phyloP scores from a whole-genome alignment of 2,329 filamentous ascomycete genomes.

The Cytospora leucostoma region DNA sequence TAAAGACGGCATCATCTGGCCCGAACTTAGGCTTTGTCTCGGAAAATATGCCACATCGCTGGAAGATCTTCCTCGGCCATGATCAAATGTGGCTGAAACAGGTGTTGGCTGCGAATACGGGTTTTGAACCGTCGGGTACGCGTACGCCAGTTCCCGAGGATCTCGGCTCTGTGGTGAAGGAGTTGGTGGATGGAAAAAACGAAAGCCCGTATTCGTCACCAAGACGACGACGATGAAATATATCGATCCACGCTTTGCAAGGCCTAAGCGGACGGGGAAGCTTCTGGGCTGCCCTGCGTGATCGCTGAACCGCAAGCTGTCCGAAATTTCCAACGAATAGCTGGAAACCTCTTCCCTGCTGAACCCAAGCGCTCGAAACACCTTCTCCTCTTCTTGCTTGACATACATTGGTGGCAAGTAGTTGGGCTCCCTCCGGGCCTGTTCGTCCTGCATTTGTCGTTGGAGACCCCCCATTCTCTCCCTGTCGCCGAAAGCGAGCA shows the following conservation, averaged over 20 bases:
- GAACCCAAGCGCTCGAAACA: slow-evolving; percentile 58
- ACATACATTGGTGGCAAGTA: slow-evolving; percentile 66
- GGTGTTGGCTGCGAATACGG: slow-evolving; percentile 48
- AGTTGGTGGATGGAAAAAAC: slow-evolving; percentile 46
- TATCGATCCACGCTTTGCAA: slow-evolving; percentile 62
- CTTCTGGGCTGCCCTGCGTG: slow-evolving; percentile 54
- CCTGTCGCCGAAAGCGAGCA: slow-evolving; percentile 54
- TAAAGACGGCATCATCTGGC: slow-evolving; percentile 41
- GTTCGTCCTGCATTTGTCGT: slow-evolving; percentile 58
- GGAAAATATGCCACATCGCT: slow-evolving; percentile 34
- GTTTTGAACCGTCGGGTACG: slow-evolving; percentile 43
- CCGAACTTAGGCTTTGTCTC: slow-evolving; percentile 32
- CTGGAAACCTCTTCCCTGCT: slow-evolving; percentile 53
- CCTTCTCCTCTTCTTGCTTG: slow-evolving; percentile 54
- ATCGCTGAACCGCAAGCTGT: slow-evolving; percentile 56
- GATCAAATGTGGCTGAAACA: slow-evolving; percentile 51
- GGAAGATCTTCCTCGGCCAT: slow-evolving; percentile 43
- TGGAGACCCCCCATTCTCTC: slow-evolving; percentile 54
- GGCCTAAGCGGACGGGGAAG: slow-evolving; percentile 54
- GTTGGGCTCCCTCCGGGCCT: slow-evolving; percentile 58
- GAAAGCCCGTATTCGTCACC: slow-evolving; percentile 38
- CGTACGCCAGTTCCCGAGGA: slow-evolving; percentile 44
- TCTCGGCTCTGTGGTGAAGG: slow-evolving; percentile 48
- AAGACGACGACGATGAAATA: slow-evolving; percentile 62
- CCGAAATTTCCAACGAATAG: slow-evolving; percentile 54